Base-by-base conservation (phyloP, 1,284 basidiomycete genomes). In the Gomphus bonarii region DNA sequence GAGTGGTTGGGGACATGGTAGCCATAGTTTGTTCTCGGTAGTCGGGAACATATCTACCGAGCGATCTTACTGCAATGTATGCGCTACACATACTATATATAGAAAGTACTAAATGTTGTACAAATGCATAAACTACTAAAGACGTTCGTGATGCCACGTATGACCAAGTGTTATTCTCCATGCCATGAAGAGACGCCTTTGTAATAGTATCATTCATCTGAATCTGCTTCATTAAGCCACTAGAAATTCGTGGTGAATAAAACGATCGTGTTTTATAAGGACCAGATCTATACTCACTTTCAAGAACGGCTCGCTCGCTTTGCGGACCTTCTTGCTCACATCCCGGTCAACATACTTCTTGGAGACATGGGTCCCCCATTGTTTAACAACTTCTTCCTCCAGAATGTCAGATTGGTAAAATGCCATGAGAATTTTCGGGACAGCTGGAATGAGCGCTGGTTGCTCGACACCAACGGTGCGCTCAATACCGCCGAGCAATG, bases 271-370 rank as follows among this genome's bases (percentile, higher is more conserved):
- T 2, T 12, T 14, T 30, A 30, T 9, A 43, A 33, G 6, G 18
- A 25, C 5, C 14, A 18, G 36, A 50, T 1, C 20, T 16, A 22
- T 49, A 66, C 73, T 56, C 59, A 79, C 78, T 74, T 81, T 92
- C 67, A 99, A 74, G 79, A 99, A 97, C 0, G 95, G 92, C 68
- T 92, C 92, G 62, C 92, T 92, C 22, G 91, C 92, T 76, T 95
- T 94, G 64, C 95, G 80, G 57, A 99, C 94, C 72, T 85, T 94
- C 81, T 98, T 99, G 70, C 88, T 91, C 44, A 81, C 88, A 30
- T 98, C 94, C 74, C 91, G 94, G 73, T 95, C 91, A 58, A 95
- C 92, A 69, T 97, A 98, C 77, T 99, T 97, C 78, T 92, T 97
- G 73, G 88, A 91, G 65, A 97, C 93, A 67, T 98, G 95, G 6